A percentile compares a stretch with the other conserved stretches of the same genome.
Evolutionary conservation across 2,329 filamentous ascomycete genomes (phyloP).

Genomic region (Didymellaceae sp.): DNA sequence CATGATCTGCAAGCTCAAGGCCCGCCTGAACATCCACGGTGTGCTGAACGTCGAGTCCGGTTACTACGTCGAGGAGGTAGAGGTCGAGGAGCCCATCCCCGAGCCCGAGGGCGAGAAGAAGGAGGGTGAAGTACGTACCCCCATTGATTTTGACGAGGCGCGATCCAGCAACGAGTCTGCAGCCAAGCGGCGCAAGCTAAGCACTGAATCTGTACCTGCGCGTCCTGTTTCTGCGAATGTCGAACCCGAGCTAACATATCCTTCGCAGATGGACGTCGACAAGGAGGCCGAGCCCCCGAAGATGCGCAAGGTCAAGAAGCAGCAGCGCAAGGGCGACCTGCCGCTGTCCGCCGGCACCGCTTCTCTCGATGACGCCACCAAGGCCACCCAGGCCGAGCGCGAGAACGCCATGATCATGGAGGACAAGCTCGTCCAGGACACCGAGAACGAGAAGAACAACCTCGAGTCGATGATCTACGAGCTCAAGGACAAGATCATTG

Average conservation of each 20-base stretch:
- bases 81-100: conserved; percentile 91
- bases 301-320: conserved; percentile 99
- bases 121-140: conserved; percentile 74
- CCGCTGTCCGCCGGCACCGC: conserved; percentile 84
- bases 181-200: conserved; percentile 43
- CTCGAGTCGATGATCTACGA: conserved; percentile 98
- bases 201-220: conserved; percentile 32
- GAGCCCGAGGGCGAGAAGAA: conserved; percentile 66
- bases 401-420: conserved; percentile 94
- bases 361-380: conserved; percentile 73
- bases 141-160: conserved; percentile 29
- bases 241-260: conserved; percentile 37
- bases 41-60: conserved; percentile 95
- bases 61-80: conserved; percentile 97
- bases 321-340: conserved; percentile 95
- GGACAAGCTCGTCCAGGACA: conserved; percentile 97
- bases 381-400: conserved; percentile 75
- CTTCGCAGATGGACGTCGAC: conserved; percentile 50
- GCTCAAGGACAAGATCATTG: conserved; percentile 91
- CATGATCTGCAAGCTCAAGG: conserved; percentile 99
- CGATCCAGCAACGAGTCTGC: conserved; percentile 32
- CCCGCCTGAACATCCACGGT: conserved; percentile 93
- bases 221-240: conserved; percentile 34
- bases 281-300: conserved; percentile 64
- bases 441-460: conserved; percentile 99